Base-by-base conservation (phyloP, 306 rosid genomes). In the Cicer yamashitae region DNA sequence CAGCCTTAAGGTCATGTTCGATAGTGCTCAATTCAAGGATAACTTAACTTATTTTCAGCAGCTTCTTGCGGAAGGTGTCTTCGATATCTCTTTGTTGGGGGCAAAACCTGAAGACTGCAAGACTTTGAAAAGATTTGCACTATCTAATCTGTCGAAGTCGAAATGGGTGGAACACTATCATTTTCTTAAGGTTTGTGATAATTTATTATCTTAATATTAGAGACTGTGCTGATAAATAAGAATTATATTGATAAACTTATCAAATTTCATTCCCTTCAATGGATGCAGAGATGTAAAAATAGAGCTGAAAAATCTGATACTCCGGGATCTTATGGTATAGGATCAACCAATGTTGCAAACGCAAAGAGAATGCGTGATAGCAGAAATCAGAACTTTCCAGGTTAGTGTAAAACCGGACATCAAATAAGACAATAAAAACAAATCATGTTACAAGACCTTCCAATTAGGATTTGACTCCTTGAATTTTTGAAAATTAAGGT, bases 1-100 rank as follows among this genome's bases (percentile, higher is more conserved):
- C 92, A 96, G 99, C 92, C 89, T 92, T 66, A 82, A 76, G 76
- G 80, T 72, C 84, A 84, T 92, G 96, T 92, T 92, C 70, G 81
- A 76, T 40, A 86, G 96, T 83, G 76, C 90, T 74, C 91, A 90
- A 71, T 96, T 96, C 90, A 89, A 78, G 82, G 99, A 96, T 86
- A 89, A 86, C 84, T 64, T 92, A n/a, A 82, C 80, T 79, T 84
- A 85, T 80, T 89, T 90, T 82, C 99, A 96, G 87, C 93, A 89
- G 88, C 91, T 96, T 78, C 96, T 96, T n/a, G 77, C 71, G 12
- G 93, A 90, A 84, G 99, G 99, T 30, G 84, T 90, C 76, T 92
- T 92, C 54, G 96, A 96, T 63, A 73, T 82, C 80, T 92, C 98
- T 79, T 77, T 89, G 71, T 71, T 71, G 0, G 96, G 88, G 74